Percentiles rank a stretch among this genome's conserved stretches.
Evolutionary conservation across 768 basidiomycete species (phyloP).

Genomic region (Podaxis sp.): DNA sequence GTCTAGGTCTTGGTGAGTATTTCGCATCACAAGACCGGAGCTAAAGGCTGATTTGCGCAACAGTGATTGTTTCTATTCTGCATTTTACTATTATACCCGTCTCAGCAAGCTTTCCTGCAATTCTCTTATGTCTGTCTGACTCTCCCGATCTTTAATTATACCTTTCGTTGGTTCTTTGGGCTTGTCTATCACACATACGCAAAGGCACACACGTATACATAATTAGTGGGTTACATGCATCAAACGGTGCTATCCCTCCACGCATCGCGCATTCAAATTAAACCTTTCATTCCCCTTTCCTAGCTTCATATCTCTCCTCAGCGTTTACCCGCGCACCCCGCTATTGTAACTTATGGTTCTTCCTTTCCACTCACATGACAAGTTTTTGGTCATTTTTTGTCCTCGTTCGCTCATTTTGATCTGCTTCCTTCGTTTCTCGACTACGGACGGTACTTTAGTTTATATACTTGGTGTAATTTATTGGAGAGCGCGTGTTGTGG

Average conservation of each 20-base stretch:
- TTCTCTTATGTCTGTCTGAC: not conserved
- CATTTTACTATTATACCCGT: constrained; percentile 2
- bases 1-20: not conserved
- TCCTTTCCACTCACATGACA: not conserved
- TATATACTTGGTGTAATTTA: not conserved
- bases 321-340: not conserved
- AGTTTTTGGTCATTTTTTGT: not conserved
- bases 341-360: not conserved
- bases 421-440: not conserved
- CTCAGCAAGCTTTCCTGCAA: not conserved
- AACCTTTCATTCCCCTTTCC: not conserved
- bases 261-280: not conserved
- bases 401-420: not conserved
- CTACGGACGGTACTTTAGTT: not conserved
- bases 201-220: not conserved
- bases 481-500: not conserved
- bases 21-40: not conserved
- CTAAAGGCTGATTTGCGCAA: not conserved
- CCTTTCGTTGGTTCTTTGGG: not conserved
- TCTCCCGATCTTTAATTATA: not conserved
- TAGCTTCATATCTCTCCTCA: not conserved
- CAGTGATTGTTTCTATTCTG: not conserved
- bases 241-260: not conserved
- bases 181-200: not conserved
- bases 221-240: constrained; percentile 2